Percentiles rank a stretch among this genome's conserved stretches.
phyloP scores from a whole-genome alignment of 176 grass and related monocot species.

The Poa pratensis region DNA sequence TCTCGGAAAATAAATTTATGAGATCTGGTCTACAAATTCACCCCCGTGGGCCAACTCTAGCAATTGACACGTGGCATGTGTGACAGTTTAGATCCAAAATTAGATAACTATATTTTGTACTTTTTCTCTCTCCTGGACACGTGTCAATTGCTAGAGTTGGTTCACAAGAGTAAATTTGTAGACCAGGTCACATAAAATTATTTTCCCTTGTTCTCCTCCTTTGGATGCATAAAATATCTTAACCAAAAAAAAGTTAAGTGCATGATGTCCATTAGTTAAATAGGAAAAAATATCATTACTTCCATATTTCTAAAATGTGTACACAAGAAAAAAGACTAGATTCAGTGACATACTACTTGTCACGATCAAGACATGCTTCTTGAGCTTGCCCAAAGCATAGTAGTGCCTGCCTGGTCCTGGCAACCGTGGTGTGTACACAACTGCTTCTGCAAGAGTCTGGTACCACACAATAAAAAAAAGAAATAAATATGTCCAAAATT shows the following conservation, averaged over 20 bases:
- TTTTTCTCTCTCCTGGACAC: too few species aligned
- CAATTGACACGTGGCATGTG: too few species aligned
- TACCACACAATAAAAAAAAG: not conserved
- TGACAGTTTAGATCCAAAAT: too few species aligned
- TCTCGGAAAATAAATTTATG: too few species aligned
- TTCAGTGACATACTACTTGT: conserved; percentile 5
- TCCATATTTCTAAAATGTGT: not conserved
- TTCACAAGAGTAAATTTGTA: too few species aligned
- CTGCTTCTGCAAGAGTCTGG: conserved; percentile 16
- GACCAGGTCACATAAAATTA: too few species aligned
- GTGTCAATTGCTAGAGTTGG: too few species aligned
- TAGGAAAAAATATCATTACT: not conserved
- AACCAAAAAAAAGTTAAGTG: not conserved
- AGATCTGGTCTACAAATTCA: too few species aligned
- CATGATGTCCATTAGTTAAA: not conserved
- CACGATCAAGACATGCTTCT: conserved; percentile 47
- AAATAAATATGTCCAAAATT: not conserved
- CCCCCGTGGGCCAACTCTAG: too few species aligned
- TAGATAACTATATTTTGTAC: too few species aligned
- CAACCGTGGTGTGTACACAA: conserved; percentile 30
- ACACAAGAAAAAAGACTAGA: not conserved
- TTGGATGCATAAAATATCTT: not conserved
- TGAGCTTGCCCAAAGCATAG: not conserved
- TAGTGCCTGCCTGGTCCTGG: conserved; percentile 22
- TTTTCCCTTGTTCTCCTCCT: not conserved